Evolutionary conservation across 768 basidiomycete species (phyloP), one percentile per base, ranked within the genome.

Genomic region (Lactarius sanguifluus): DNA sequence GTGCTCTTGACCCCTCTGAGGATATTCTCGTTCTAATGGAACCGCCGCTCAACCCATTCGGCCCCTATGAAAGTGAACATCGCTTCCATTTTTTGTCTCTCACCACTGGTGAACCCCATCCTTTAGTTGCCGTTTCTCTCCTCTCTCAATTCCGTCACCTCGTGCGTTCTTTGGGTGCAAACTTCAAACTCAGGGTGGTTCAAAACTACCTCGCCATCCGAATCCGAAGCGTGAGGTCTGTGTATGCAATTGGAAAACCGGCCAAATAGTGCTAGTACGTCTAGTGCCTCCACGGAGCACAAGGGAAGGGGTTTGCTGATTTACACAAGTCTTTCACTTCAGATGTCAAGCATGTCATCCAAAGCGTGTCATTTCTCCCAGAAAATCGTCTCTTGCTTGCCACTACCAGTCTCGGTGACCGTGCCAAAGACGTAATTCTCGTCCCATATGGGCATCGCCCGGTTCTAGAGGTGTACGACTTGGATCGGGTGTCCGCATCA

Each of bases 41-140:
- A 30, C 13, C 36, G 4, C 1, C 16, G 0, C 34, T 16, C 13
- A 1, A 40, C 36, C 9, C 3, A 13, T 34, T 55, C 13, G 25
- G 1, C 1, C 16, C n/a, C 16, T 12, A 40, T 43, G 18, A 20
- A 6, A 20, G 41, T 43, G 18, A 20, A 36, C 28, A 32, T 23
- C 20, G 41, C 18, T 30, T 61, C 18, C 64, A 61, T 59, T 65
- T 61, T 15, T 52, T 64, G 18, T 64, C 59, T 40, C 59, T 65
- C 54, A 61, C 41, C n/a, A 61, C 34, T 55, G 64, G 64, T 5
- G 59, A 56, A 47, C 64, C 64, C 6, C 64, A 65, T 61, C 59
- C 64, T 8, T 43, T 57, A 23, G 64, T 40, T 16, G 41, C 59
- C 6, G 9, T 2, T 13, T 18, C 36, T 57, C 16, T 30, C 30